phyloP scores from a whole-genome alignment of 2,329 filamentous ascomycete genomes.

The Sporothrix variecibatus region DNA sequence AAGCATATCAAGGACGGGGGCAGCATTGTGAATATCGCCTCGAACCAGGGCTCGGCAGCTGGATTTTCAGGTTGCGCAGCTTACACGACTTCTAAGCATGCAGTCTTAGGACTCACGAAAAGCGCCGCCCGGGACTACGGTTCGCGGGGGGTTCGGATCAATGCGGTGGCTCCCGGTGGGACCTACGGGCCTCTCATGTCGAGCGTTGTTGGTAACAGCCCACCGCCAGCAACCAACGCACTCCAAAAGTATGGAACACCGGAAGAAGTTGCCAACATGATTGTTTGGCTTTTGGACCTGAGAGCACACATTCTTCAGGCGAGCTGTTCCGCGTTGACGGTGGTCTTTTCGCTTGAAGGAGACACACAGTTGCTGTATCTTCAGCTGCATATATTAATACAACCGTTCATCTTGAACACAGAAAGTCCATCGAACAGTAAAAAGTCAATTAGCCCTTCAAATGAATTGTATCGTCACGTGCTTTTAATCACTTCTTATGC shows the following conservation, averaged over 20 bases:
- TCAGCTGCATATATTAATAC: too few species aligned
- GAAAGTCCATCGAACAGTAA: too few species aligned
- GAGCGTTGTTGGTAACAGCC: background rate
- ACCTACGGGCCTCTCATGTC: background rate
- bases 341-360: background rate
- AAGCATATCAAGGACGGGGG: background rate
- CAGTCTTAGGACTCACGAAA: background rate
- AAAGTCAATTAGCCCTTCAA: too few species aligned
- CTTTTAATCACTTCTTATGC: too few species aligned
- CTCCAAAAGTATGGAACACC: background rate
- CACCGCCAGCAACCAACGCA: background rate
- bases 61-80: background rate
- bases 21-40: background rate
- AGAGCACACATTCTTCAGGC: background rate
- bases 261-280: background rate
- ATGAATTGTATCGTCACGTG: too few species aligned
- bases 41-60: background rate
- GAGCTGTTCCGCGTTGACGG: background rate
- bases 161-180: background rate
- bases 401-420: too few species aligned
- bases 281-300: background rate
- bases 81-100: background rate
- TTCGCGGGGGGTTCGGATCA: background rate
- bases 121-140: background rate
- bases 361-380: too few species aligned